Evolutionary conservation across 2,329 filamentous ascomycete species (phyloP), one percentile per base, ranked within the genome.

Genomic region (Parascedosporium putredinis): DNA sequence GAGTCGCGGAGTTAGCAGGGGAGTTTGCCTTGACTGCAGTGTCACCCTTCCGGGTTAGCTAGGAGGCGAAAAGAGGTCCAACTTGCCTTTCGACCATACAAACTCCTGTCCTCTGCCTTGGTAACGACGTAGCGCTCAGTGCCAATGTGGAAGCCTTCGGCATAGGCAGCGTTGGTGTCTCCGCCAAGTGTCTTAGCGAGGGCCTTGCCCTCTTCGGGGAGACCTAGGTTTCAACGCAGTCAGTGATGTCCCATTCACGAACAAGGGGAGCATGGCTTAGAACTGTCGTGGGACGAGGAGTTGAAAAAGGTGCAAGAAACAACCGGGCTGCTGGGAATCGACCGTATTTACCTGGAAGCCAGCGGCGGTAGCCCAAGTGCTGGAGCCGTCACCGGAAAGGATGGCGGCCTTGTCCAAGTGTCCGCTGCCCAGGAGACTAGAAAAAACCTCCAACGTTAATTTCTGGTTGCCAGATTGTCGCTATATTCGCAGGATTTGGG

Each of bases 361-460:
- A 49, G 77, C 20, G 24, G 81, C 82, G 38, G 74, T 65, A 53
- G 88, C 88, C 88, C 88, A 94, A 59, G 80, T 76, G 64, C 83
- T 88, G 69, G 86, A 86, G 60, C 88, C 87, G 58, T 85, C 85
- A 56, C 70, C 72, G 68, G 85, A 89, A 74, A 93, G 81, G 66
- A 95, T 89, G 64, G 86, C 86, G 60, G 78, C 89, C 73, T 88
- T 84, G 73, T 93, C 84, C 63, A 95, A 70, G 65, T 90, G 83
- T 62, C 83, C 83, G 60, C 77, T 83, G 71, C 76, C 84, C 62
- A 94, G 78, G 61, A 95, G 81, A 78, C 88, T 95, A 63, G 58
- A 54, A 10, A 20, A n/a, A n/a, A n/a, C n/a, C n/a, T n/a, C n/a
- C n/a, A n/a, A n/a, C n/a, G n/a, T n/a, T n/a, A n/a, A n/a, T n/a